Evolutionary conservation across 495 filamentous ascomycete genomes (phyloP).

Genomic region (Staphylotrichum longicolle): DNA sequence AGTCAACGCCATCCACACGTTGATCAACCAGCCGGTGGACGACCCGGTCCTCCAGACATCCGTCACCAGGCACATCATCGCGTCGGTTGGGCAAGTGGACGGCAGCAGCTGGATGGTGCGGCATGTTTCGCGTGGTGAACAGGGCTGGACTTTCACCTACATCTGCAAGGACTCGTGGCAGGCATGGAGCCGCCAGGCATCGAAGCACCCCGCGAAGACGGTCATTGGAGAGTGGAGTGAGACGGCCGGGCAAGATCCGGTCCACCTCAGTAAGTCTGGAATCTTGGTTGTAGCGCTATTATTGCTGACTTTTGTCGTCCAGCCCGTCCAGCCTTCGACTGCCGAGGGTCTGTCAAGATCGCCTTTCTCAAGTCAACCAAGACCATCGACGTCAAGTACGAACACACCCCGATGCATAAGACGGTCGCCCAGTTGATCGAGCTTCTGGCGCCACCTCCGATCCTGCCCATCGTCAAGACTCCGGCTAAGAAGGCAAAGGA

Average conservation of each 20-base stretch:
- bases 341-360: constrained; percentile 45
- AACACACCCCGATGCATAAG: constrained; percentile 48
- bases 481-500: constrained; percentile 44
- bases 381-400: constrained; percentile 46
- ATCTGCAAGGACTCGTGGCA: constrained; percentile 49
- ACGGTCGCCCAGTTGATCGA: constrained; percentile 44
- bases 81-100: constrained; percentile 38
- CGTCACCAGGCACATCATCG: constrained; percentile 42
- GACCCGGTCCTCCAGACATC: constrained; percentile 44
- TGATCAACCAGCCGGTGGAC: constrained; percentile 44
- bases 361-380: constrained; percentile 41
- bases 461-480: constrained; percentile 21
- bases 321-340: constrained; percentile 53
- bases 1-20: constrained; percentile 38
- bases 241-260: constrained; percentile 39
- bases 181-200: constrained; percentile 44
- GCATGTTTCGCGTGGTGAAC: constrained; percentile 38
- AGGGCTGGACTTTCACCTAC: constrained; percentile 50
- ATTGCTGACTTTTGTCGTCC: constrained; percentile 22
- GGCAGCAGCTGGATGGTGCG: constrained; percentile 44
- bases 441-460: constrained; percentile 36
- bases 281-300: background rate
- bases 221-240: constrained; percentile 45
- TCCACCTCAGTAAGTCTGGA: constrained; percentile 19
- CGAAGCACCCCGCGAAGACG: constrained; percentile 36